These are phyloP conservation scores for Yarrowia bubula DNA, from an alignment of 805 yeast species.

Conservation along the genomic window DNA sequence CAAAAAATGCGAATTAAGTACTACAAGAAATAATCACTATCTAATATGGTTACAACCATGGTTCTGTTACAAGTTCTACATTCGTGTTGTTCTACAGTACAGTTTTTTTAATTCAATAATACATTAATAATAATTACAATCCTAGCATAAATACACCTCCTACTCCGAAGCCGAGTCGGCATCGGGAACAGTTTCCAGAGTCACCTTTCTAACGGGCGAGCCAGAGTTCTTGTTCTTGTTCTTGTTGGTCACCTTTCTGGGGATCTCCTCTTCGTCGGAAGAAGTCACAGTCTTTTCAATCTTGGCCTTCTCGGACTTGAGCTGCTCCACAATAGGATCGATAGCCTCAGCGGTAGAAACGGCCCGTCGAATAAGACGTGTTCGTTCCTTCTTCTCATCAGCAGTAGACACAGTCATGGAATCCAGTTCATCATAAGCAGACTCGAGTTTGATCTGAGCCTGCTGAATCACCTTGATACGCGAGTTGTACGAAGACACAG, in stretches of 20 bases:
- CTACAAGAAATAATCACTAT: no score
- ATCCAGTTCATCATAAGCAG: conserved; percentile 33
- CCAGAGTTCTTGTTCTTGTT: not conserved
- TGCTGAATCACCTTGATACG: conserved; percentile 35
- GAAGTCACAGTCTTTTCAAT: not conserved
- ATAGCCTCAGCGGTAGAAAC: conserved; percentile 18
- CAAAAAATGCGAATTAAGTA: no score
- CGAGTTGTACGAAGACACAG: conserved; percentile 29
- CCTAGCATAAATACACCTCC: not conserved
- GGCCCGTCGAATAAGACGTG: not conserved
- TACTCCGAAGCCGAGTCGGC: conserved; percentile 6
- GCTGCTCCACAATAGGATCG: conserved; percentile 3
- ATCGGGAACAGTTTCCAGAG: conserved; percentile 11
- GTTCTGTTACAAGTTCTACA: no score
- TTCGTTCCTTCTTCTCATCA: conserved; percentile 3
- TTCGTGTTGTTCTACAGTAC: no score
- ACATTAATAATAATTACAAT: not conserved
- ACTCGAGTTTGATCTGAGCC: conserved; percentile 34
- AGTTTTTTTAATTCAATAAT: not conserved
- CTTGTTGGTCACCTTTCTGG: conserved; percentile 10
- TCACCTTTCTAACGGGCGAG: conserved; percentile 6
- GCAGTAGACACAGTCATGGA: not conserved
- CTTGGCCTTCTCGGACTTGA: not conserved
- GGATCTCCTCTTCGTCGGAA: conserved; percentile 20
- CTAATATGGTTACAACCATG: no score